A percentile compares a stretch with the other conserved stretches of the same genome.
Evolutionary conservation across 2,329 filamentous ascomycete genomes (phyloP).

Genomic region (Pseudogymnoascus pannorum): DNA sequence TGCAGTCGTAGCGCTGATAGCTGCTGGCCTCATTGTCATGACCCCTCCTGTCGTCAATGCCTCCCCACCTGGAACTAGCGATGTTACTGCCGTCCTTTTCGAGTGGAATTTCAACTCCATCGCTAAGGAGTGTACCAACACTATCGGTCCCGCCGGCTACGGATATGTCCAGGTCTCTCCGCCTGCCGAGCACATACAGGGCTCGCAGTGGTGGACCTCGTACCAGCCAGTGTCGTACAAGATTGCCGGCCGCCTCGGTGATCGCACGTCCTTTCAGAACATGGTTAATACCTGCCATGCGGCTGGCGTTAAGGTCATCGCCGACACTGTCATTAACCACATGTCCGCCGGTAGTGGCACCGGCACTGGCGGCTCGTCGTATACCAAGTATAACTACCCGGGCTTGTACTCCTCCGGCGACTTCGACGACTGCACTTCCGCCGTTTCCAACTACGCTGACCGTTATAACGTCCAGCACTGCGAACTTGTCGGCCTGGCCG

Average conservation of each 20-base stretch:
- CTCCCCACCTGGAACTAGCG: not conserved
- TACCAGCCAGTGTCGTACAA: not conserved
- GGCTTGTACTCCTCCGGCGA: not conserved
- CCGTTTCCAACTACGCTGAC: not conserved
- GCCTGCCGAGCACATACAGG: not conserved
- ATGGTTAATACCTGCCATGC: not conserved
- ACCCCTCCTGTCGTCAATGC: not conserved
- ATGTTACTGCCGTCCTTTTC: not conserved
- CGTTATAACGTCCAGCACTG: slow-evolving; percentile 1
- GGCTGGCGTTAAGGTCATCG: not conserved
- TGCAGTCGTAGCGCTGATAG: not conserved
- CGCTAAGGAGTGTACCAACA: slow-evolving; percentile 4
- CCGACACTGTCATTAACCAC: not conserved
- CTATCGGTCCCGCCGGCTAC: not conserved
- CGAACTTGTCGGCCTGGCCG: not conserved
- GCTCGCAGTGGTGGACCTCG: slow-evolving; percentile 2
- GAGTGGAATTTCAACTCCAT: slow-evolving; percentile 5
- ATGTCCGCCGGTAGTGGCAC: slow-evolving; percentile 1
- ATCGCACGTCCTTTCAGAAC: not conserved
- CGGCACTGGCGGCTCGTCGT: not conserved
- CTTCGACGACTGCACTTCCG: not conserved
- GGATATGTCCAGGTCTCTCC: slow-evolving; percentile 1
- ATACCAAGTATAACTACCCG: slow-evolving; percentile 4
- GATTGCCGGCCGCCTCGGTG: not conserved
- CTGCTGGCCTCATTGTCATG: not conserved